These are phyloP conservation scores for Termitomyces sp. DNA, from an alignment of 1,284 basidiomycete species.

Conservation along the genomic window DNA sequence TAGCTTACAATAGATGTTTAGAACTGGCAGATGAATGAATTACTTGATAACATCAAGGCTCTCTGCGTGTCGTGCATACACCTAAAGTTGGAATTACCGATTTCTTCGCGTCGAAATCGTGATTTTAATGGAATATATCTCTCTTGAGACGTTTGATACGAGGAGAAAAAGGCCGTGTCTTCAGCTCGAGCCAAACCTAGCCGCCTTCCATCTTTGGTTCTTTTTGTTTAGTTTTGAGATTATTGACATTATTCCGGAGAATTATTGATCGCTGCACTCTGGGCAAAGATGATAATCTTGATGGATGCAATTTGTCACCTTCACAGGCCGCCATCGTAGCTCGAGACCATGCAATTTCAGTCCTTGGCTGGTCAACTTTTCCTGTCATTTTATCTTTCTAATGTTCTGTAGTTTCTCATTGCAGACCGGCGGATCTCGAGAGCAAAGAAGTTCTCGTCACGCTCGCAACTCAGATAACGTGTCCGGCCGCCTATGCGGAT, in stretches of 20 bases:
- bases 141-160: not conserved
- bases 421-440: not conserved
- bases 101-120: not conserved
- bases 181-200: not conserved
- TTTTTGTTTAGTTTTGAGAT: too few species aligned
- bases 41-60: not conserved
- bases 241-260: not conserved
- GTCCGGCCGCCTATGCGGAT: not conserved
- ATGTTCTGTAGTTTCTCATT: not conserved
- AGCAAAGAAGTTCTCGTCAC: too few species aligned
- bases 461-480: not conserved
- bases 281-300: not conserved
- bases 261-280: too few species aligned
- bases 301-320: not conserved
- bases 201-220: not conserved
- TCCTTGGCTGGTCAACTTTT: not conserved
- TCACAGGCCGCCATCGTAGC: not conserved
- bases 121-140: not conserved
- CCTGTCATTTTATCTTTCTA: too few species aligned
- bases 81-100: not conserved
- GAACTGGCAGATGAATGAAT: constrained; percentile 10
- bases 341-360: not conserved
- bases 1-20: constrained; percentile 14
- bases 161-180: not conserved
- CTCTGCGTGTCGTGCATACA: not conserved